A percentile compares a stretch with the other conserved stretches of the same genome.
Evolutionary conservation across 1,284 basidiomycete genomes (phyloP).

Genomic region (Microbotryomycetes sp.): DNA sequence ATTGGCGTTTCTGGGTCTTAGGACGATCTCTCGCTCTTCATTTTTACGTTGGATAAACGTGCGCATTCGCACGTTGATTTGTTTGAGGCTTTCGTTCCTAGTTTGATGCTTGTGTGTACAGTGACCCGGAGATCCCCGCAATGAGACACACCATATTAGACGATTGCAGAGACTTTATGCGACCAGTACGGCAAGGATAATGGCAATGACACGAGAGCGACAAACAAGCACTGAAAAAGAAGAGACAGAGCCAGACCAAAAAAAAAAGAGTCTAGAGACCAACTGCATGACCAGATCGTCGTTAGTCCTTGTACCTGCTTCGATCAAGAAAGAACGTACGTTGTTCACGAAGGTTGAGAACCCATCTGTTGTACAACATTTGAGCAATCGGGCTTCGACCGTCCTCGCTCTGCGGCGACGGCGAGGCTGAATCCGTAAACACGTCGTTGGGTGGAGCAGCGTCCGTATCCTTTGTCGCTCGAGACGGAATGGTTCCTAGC

Average conservation of each 20-base stretch:
- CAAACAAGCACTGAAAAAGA: background rate
- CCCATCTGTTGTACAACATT: constrained; percentile 88
- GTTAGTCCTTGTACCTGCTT: background rate
- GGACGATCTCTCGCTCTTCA: too few species aligned
- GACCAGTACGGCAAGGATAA: too few species aligned
- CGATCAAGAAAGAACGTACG: constrained; percentile 7
- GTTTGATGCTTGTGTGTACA: too few species aligned
- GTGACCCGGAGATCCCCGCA: too few species aligned
- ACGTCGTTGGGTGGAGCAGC: background rate
- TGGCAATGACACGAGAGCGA: background rate
- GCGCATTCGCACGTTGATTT: too few species aligned
- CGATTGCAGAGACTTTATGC: too few species aligned
- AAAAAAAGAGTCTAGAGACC: background rate
- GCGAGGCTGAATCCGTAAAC: constrained; percentile 63
- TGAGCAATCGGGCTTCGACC: constrained; percentile 70
- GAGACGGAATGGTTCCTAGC: background rate
- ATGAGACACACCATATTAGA: too few species aligned
- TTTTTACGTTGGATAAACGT: too few species aligned
- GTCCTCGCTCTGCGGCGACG: constrained; percentile 41
- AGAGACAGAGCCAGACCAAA: background rate
- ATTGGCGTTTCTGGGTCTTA: background rate
- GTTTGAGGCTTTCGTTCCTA: too few species aligned
- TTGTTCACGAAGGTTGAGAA: constrained; percentile 65
- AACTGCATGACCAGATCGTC: background rate
- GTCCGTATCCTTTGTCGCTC: background rate